Conservation (phyloP, 225 moss, liverwort and hornwort species). For the Asterella californica region DNA sequence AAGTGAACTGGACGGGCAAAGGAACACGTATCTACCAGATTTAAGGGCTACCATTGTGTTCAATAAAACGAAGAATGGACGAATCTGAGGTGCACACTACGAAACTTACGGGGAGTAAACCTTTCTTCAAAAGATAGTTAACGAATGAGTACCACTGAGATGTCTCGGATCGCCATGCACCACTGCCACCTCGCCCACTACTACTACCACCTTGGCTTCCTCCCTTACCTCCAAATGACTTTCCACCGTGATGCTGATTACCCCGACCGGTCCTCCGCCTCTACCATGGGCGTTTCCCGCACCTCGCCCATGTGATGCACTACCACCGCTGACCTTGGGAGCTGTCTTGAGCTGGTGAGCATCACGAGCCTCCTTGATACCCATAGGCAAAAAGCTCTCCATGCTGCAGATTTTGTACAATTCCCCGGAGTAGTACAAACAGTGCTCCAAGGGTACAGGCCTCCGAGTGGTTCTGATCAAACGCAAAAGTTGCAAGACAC, state of each 20-base stretch:
- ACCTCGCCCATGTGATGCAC: conserved; percentile 54
- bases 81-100: not conserved
- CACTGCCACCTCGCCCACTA: conserved; percentile 64
- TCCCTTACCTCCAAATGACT: conserved; percentile 46
- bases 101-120: conserved; percentile 85
- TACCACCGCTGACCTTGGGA: conserved; percentile 41
- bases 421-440: conserved; percentile 87
- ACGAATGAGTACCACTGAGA: conserved; percentile 99
- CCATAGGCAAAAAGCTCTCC: conserved; percentile 76
- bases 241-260: conserved; percentile 29
- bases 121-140: conserved; percentile 96
- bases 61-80: not conserved
- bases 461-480: conserved; percentile 72
- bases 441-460: conserved; percentile 95
- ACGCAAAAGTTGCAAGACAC: no score
- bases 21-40: not conserved
- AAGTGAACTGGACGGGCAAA: not conserved
- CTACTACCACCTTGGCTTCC: conserved; percentile 54
- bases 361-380: conserved; percentile 81
- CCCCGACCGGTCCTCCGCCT: conserved; percentile 52
- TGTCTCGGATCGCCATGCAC: conserved; percentile 94
- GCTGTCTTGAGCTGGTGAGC: conserved; percentile 78
- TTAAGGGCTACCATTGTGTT: not conserved
- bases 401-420: conserved; percentile 87
- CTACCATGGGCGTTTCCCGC: conserved; percentile 42